phyloP scores from a whole-genome alignment of 495 filamentous ascomycete genomes.

The Aspergillus bridgeri region DNA sequence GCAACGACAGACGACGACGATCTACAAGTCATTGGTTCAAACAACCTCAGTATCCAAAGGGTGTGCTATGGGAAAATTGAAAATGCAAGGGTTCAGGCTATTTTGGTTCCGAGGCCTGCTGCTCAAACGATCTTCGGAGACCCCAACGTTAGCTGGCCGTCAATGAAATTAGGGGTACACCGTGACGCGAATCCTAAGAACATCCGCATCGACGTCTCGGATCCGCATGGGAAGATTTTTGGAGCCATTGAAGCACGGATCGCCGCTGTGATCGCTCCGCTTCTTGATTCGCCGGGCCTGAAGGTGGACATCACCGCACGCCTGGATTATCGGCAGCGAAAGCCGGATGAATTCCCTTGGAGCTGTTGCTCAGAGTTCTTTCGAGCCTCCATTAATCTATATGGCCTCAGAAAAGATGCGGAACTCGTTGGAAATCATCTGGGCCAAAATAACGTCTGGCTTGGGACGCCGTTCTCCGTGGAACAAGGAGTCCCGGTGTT shows the following conservation, averaged over 20 bases:
- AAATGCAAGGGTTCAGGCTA: conserved; percentile 62
- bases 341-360: conserved; percentile 54
- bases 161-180: conserved; percentile 65
- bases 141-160: conserved; percentile 55
- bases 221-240: conserved; percentile 66
- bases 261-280: conserved; percentile 60
- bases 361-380: conserved; percentile 49
- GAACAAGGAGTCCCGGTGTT: conserved; percentile 61
- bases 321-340: conserved; percentile 58
- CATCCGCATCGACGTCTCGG: conserved; percentile 62
- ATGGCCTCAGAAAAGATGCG: conserved; percentile 68
- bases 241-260: conserved; percentile 71
- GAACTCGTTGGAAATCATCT: conserved; percentile 62
- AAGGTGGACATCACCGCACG: conserved; percentile 64
- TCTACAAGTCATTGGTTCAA: conserved; percentile 40
- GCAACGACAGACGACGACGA: conserved; percentile 40
- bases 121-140: conserved; percentile 46
- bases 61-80: conserved; percentile 86
- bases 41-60: conserved; percentile 51
- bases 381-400: conserved; percentile 67
- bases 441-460: conserved; percentile 58
- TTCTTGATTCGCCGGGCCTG: conserved; percentile 62
- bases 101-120: conserved; percentile 62
- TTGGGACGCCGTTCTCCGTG: conserved; percentile 59
- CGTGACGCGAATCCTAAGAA: conserved; percentile 51